A percentile compares a stretch with the other conserved stretches of the same genome.
These are phyloP conservation scores for Echeveria elegans DNA, from an alignment of 164 flowering plant genomes.

Conservation along the genomic window DNA sequence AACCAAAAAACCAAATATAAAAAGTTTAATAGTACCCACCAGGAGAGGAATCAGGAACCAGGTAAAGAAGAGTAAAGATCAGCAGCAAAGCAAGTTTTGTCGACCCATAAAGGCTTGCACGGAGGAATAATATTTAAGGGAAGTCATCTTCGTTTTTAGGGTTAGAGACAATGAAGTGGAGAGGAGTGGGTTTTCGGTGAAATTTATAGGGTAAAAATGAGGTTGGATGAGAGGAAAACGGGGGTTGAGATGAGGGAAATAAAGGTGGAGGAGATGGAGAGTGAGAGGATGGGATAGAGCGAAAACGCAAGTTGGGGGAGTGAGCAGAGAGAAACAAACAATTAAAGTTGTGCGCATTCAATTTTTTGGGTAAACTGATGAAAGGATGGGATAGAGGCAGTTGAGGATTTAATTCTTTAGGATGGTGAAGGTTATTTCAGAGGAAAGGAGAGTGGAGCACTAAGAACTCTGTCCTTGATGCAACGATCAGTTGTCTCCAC, in stretches of 20 bases:
- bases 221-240: neutral
- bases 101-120: too few relatives aligned
- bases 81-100: too few relatives aligned
- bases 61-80: too few relatives aligned
- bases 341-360: too few relatives aligned
- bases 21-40: too few relatives aligned
- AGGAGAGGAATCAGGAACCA: too few relatives aligned
- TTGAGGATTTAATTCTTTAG: neutral
- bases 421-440: neutral
- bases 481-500: slow-evolving; percentile 74
- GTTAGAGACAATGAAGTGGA: neutral
- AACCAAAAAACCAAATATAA: too few relatives aligned
- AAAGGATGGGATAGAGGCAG: too few relatives aligned
- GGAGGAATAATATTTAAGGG: too few relatives aligned
- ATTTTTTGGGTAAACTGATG: too few relatives aligned
- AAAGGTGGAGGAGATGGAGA: neutral
- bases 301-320: neutral
- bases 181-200: neutral
- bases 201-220: neutral
- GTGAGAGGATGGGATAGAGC: neutral
- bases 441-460: slow-evolving; percentile 47
- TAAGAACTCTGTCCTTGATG: slow-evolving; percentile 49
- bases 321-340: too few relatives aligned
- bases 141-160: too few relatives aligned
- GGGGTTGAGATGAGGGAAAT: neutral